Conservation (phyloP, 768 basidiomycete species). For the Phanerochaete sordida region DNA sequence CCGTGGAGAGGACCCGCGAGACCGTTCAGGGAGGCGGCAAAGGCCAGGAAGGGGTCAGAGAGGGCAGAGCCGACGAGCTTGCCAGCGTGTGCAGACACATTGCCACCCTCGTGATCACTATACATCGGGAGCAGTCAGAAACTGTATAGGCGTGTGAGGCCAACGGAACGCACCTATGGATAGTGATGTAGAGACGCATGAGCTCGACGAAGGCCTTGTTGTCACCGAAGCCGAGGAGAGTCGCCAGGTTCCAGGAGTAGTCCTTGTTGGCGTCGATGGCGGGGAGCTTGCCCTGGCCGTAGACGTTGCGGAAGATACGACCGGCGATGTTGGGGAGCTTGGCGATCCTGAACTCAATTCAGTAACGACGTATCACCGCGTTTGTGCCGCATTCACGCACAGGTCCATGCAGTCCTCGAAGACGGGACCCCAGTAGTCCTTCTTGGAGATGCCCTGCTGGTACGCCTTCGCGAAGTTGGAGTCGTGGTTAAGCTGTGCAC, state of each 20-base stretch:
- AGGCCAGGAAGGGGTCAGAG: constrained; percentile 96
- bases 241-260: constrained; percentile 85
- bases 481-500: constrained; percentile 91
- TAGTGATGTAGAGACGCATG: constrained; percentile 93
- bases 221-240: constrained; percentile 88
- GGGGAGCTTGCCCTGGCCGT: constrained; percentile 82
- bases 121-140: neutral
- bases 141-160: neutral
- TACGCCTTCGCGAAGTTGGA: constrained; percentile 97
- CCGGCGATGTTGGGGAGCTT: constrained; percentile 97
- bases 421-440: constrained; percentile 94
- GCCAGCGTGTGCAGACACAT: constrained; percentile 94
- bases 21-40: constrained; percentile 90
- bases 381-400: constrained; percentile 33
- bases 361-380: neutral
- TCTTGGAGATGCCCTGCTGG: constrained; percentile 87
- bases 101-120: constrained; percentile 97
- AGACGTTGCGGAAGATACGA: constrained; percentile 86
- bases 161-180: constrained; percentile 65
- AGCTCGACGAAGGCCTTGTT: constrained; percentile 89
- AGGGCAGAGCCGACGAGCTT: constrained; percentile 94
- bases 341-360: constrained; percentile 62
- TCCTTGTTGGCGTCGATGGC: constrained; percentile 82
- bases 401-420: constrained; percentile 90
- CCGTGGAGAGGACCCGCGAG: constrained; percentile 97